Percentiles rank a stretch among this genome's conserved stretches.
Conservation (phyloP, 192 early-diverging fungal genomes). For the Backusella liffmaniae region DNA sequence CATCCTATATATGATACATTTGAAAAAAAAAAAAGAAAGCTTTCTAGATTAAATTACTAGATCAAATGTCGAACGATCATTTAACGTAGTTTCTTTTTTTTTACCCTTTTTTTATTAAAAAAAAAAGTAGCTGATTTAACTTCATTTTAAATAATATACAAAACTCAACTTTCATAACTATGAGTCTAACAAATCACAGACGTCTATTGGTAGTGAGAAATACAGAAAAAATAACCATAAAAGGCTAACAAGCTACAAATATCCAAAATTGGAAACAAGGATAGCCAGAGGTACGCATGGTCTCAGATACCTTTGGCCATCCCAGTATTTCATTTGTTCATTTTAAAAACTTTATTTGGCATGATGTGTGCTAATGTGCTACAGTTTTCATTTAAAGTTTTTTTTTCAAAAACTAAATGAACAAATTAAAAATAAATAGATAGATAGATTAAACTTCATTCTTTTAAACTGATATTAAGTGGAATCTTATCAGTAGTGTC, state of each 20-base stretch:
- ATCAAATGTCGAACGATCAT: background rate
- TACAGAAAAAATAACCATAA: background rate
- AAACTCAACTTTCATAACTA: background rate
- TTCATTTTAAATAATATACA: background rate
- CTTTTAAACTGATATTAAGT: background rate
- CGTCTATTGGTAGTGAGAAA: background rate
- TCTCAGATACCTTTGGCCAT: background rate
- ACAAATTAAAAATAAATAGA: background rate
- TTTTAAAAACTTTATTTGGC: background rate
- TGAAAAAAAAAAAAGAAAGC: background rate
- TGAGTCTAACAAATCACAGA: constrained; percentile 2
- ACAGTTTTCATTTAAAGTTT: background rate
- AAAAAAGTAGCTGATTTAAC: background rate
- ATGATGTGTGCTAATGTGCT: background rate
- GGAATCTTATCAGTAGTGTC: background rate
- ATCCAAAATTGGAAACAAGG: background rate
- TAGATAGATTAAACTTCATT: background rate
- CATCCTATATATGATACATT: background rate
- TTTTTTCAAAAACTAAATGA: background rate
- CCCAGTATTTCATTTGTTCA: background rate
- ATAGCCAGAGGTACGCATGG: background rate
- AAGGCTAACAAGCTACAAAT: background rate
- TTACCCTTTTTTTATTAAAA: background rate
- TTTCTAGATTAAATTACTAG: background rate
- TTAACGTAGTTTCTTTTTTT: background rate